Evolutionary conservation across 2,329 filamentous ascomycete genomes (phyloP).

Genomic region (Fusarium sp.): DNA sequence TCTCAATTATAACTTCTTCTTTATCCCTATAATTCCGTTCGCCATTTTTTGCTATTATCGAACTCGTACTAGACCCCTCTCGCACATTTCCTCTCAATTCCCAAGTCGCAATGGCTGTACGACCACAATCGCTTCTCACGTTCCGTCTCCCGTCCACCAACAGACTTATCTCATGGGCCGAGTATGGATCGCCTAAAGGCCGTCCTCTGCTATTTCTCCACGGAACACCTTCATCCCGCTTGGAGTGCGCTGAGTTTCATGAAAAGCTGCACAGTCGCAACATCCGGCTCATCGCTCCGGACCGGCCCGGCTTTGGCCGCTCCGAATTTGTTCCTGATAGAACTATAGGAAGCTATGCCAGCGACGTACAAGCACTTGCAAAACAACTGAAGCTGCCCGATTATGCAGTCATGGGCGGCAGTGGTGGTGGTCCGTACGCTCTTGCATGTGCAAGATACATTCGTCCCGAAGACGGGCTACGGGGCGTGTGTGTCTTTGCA

Average conservation of each 20-base stretch:
- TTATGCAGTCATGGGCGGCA: slow-evolving; percentile 14
- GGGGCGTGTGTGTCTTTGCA: slow-evolving; percentile 9
- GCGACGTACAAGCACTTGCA: slow-evolving; percentile 10
- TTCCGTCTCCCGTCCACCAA: slow-evolving; percentile 17
- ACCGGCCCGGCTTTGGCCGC: slow-evolving; percentile 12
- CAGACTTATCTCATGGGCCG: slow-evolving; percentile 24
- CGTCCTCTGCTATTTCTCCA: slow-evolving; percentile 20
- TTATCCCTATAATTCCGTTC: background rate
- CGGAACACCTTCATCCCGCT: slow-evolving; percentile 11
- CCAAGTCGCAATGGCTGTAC: background rate
- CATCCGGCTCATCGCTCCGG: slow-evolving; percentile 19
- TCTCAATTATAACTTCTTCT: background rate
- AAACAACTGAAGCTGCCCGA: slow-evolving; percentile 5
- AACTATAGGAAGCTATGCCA: slow-evolving; percentile 15
- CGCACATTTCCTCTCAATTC: background rate
- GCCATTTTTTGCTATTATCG: background rate
- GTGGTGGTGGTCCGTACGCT: slow-evolving; percentile 23
- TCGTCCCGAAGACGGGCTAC: slow-evolving; percentile 9
- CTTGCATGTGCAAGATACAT: slow-evolving; percentile 18
- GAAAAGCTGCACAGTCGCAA: background rate
- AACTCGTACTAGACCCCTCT: too few relatives aligned
- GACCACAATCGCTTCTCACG: background rate
- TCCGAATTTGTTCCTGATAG: slow-evolving; percentile 8
- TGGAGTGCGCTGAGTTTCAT: slow-evolving; percentile 19
- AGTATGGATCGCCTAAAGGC: slow-evolving; percentile 8